phyloP scores from a whole-genome alignment of 768 basidiomycete genomes.

The Tulasnella sp. region DNA sequence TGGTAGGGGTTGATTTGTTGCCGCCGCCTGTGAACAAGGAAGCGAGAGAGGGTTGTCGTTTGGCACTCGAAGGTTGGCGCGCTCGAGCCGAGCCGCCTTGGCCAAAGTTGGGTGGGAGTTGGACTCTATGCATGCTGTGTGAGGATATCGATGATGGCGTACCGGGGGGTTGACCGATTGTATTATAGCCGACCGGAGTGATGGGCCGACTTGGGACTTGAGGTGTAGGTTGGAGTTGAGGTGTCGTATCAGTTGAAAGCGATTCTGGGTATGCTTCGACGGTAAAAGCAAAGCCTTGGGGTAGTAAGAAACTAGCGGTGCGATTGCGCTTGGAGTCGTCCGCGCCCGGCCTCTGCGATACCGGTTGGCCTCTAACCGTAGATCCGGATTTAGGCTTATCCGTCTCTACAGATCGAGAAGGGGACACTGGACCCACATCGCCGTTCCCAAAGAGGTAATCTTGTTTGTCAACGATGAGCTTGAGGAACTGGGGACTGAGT shows the following conservation, averaged over 20 bases:
- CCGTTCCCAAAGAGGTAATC: constrained; percentile 42
- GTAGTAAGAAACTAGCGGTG: constrained; percentile 25
- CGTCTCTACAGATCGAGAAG: not conserved
- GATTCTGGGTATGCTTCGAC: constrained; percentile 26
- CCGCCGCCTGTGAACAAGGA: constrained; percentile 25
- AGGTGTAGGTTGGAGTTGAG: constrained; percentile 18
- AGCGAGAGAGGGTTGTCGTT: constrained; percentile 21
- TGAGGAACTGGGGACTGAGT: constrained; percentile 69
- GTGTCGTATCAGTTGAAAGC: constrained; percentile 23
- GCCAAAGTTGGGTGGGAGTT: not conserved
- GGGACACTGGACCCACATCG: constrained; percentile 53
- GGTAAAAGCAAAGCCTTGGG: constrained; percentile 26
- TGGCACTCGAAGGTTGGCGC: constrained; percentile 23
- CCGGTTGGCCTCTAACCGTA: not conserved
- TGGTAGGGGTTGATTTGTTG: constrained; percentile 22
- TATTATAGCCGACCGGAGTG: not conserved
- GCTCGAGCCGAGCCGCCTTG: constrained; percentile 15
- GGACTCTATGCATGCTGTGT: constrained; percentile 27
- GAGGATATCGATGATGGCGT: constrained; percentile 30
- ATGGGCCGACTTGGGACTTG: not conserved
- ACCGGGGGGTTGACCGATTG: constrained; percentile 14
- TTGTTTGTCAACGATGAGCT: constrained; percentile 60
- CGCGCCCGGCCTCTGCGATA: constrained; percentile 6
- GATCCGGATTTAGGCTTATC: constrained; percentile 15
- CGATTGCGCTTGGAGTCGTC: constrained; percentile 28